Conservation (phyloP, 2,329 filamentous ascomycete genomes). For the Lasiodiplodia theobromae region DNA sequence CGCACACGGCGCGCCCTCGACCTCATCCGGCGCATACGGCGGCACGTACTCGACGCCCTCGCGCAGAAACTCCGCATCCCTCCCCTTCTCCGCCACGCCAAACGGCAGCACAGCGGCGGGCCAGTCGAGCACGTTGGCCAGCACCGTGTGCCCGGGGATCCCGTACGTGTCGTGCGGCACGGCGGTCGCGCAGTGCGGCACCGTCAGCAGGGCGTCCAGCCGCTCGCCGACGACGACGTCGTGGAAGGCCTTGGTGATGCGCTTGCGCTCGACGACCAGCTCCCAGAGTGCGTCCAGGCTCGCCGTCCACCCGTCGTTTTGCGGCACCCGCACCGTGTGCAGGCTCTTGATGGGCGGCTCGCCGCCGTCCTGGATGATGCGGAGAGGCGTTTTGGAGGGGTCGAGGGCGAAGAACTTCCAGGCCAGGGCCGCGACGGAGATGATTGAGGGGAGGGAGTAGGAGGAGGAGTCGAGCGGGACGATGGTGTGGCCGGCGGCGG, state of each 20-base stretch:
- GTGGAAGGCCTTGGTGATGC: constrained; percentile 51
- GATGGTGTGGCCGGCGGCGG: constrained; percentile 46
- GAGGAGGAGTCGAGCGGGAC: constrained; percentile 35
- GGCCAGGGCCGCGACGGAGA: constrained; percentile 44
- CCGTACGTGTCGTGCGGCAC: constrained; percentile 38
- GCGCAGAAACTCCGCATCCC: constrained; percentile 48
- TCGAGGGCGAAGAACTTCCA: constrained; percentile 54
- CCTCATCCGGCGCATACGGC: constrained; percentile 39
- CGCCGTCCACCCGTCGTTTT: constrained; percentile 42
- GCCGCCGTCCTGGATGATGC: constrained; percentile 47
- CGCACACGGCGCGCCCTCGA: constrained; percentile 49
- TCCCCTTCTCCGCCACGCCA: constrained; percentile 50
- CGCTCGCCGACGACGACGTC: constrained; percentile 50
- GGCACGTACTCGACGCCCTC: constrained; percentile 44
- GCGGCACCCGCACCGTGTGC: constrained; percentile 40
- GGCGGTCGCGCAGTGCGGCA: constrained; percentile 59
- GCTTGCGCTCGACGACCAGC: constrained; percentile 49
- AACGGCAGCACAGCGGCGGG: constrained; percentile 60
- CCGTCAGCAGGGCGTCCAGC: constrained; percentile 60
- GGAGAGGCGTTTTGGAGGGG: constrained; percentile 42
- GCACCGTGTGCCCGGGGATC: constrained; percentile 54
- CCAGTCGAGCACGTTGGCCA: constrained; percentile 63
- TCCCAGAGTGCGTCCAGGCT: constrained; percentile 51
- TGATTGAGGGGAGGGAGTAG: constrained; percentile 34
- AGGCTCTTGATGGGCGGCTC: constrained; percentile 56